A percentile compares a stretch with the other conserved stretches of the same genome.
These are phyloP conservation scores for Pisolithus tinctorius DNA, from an alignment of 768 basidiomycete species.

Conservation along the genomic window DNA sequence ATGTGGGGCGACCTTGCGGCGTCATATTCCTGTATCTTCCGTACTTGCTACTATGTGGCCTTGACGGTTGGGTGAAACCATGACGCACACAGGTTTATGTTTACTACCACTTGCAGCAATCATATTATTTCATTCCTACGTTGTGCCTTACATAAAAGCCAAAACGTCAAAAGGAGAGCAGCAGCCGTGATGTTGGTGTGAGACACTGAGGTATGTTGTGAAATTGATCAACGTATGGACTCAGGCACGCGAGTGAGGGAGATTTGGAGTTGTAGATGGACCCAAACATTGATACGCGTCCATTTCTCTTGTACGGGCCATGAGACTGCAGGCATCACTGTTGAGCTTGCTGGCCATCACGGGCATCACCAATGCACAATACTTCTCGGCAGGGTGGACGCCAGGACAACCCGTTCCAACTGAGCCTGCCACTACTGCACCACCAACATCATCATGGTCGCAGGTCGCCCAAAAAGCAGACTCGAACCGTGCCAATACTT, in stretches of 20 bases:
- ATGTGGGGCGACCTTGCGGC: conserved; percentile 41
- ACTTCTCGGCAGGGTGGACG: conserved; percentile 77
- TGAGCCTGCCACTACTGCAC: conserved; percentile 5
- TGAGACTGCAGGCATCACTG: conserved; percentile 43
- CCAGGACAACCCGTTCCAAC: conserved; percentile 57
- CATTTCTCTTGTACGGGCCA: conserved; percentile 14
- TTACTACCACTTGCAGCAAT: background rate
- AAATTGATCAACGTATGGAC: too few relatives aligned
- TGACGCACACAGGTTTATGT: conserved; percentile 51
- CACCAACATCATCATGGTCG: conserved; percentile 16
- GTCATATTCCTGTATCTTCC: conserved; percentile 82
- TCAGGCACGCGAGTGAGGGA: too few relatives aligned
- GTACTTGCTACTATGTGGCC: conserved; percentile 74
- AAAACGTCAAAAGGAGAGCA: too few relatives aligned
- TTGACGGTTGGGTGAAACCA: conserved; percentile 83
- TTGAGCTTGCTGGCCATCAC: conserved; percentile 20
- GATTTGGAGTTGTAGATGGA: too few relatives aligned
- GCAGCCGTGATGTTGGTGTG: too few relatives aligned
- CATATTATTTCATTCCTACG: background rate
- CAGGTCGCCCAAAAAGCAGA: conserved; percentile 14
- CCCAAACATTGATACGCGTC: too few relatives aligned
- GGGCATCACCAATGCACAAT: conserved; percentile 46
- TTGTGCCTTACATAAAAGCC: too few relatives aligned
- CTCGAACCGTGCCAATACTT: conserved; percentile 13
- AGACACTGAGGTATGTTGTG: too few relatives aligned